These are phyloP conservation scores for Phialocephala subalpina DNA, from an alignment of 2,329 filamentous ascomycete species.

Conservation along the genomic window DNA sequence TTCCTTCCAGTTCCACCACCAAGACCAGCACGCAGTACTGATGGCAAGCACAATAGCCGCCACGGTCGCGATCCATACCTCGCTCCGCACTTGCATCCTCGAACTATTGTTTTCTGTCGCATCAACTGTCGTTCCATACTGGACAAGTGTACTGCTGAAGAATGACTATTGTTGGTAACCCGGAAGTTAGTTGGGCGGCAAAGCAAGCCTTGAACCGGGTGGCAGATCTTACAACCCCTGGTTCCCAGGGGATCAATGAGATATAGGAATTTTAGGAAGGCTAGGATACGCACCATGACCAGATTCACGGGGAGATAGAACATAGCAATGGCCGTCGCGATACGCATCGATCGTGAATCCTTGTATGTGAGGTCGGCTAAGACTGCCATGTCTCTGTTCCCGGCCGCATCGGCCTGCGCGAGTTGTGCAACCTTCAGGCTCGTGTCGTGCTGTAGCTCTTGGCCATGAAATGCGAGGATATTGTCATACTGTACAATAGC, in stretches of 20 bases:
- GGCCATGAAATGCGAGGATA: conserved; percentile 8
- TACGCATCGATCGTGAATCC: conserved; percentile 16
- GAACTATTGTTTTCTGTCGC: conserved; percentile 11
- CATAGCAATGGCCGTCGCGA: conserved; percentile 13
- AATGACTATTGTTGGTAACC: conserved; percentile 11
- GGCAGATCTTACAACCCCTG: conserved; percentile 9
- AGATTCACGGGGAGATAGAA: conserved; percentile 14
- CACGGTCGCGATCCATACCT: conserved; percentile 14
- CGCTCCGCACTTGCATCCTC: conserved; percentile 8
- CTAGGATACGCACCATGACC: conserved; percentile 10
- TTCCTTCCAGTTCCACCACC: conserved; percentile 11
- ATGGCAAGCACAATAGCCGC: conserved; percentile 12
- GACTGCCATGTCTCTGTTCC: conserved; percentile 1
- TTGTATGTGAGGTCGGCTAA: conserved; percentile 7
- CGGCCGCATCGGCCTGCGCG: neutral
- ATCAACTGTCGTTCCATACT: conserved; percentile 11
- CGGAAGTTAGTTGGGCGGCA: conserved; percentile 6
- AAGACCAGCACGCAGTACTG: conserved; percentile 11
- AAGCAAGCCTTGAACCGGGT: conserved; percentile 4
- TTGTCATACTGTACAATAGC: conserved; percentile 4
- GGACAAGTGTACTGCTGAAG: conserved; percentile 12
- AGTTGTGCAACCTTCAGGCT: conserved; percentile 5
- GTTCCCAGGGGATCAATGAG: conserved; percentile 12
- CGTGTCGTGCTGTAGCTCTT: conserved; percentile 3
- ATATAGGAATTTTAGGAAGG: conserved; percentile 1